Evolutionary conservation across 805 yeast species (phyloP).

Genomic region (Yarrowia deformans): DNA sequence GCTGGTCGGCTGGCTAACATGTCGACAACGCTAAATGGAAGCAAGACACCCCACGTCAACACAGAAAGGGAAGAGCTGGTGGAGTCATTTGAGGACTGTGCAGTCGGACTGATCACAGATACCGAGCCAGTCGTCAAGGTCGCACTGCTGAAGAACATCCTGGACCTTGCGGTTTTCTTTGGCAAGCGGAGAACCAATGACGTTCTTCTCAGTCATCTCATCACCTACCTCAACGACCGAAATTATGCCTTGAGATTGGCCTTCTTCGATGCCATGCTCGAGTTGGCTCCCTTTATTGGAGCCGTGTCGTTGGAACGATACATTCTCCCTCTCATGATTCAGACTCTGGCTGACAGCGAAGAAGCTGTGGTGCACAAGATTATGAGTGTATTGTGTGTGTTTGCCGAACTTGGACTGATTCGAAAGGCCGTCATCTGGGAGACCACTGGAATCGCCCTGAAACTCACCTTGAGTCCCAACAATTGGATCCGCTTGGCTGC

Average conservation of each 20-base stretch:
- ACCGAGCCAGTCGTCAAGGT: conserved; percentile 68
- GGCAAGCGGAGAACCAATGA: conserved; percentile 91
- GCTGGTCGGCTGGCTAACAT: conserved; percentile 71
- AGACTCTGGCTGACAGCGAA: conserved; percentile 83
- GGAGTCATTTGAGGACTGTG: conserved; percentile 62
- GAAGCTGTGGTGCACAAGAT: conserved; percentile 80
- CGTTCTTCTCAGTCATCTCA: conserved; percentile 84
- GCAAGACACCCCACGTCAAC: conserved; percentile 42
- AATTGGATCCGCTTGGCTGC: conserved; percentile 81
- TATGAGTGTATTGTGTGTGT: conserved; percentile 62
- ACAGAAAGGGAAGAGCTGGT: conserved; percentile 57
- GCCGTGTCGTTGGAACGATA: conserved; percentile 84
- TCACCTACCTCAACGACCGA: conserved; percentile 87
- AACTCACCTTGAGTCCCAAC: conserved; percentile 82
- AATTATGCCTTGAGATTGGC: conserved; percentile 70
- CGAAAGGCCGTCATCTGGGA: conserved; percentile 62
- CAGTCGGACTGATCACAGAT: conserved; percentile 74
- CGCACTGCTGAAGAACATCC: conserved; percentile 71
- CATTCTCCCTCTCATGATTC: conserved; percentile 81
- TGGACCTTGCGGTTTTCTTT: conserved; percentile 78
- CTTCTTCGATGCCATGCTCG: conserved; percentile 73
- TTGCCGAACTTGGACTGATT: conserved; percentile 65
- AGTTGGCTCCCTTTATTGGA: conserved; percentile 82
- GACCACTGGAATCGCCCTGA: conserved; percentile 58
- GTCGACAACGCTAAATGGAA: conserved; percentile 41